These are phyloP conservation scores for Ceratocystiopsis sp. DNA, from an alignment of 2,329 filamentous ascomycete genomes.

Conservation along the genomic window DNA sequence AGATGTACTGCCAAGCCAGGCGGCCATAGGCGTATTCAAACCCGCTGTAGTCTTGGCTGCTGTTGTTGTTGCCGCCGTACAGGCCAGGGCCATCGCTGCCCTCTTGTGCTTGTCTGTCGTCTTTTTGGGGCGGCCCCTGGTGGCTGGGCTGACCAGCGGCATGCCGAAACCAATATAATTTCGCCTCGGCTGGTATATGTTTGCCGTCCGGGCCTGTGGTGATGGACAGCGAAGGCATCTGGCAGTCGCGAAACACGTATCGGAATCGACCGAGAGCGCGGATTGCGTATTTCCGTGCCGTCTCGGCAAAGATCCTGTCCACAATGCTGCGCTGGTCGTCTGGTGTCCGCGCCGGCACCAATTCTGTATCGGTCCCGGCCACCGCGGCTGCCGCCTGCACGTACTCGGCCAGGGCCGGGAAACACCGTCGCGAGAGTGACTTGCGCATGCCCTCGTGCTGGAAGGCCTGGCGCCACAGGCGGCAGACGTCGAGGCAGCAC, in stretches of 20 bases:
- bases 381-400: not conserved
- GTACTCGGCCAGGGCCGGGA: conserved; percentile 7
- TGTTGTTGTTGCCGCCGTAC: not conserved
- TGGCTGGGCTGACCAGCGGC: too few relatives aligned
- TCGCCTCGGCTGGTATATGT: too few relatives aligned
- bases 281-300: conserved; percentile 2
- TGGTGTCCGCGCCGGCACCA: not conserved
- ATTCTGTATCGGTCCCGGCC: too few relatives aligned
- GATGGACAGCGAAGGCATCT: not conserved
- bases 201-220: too few relatives aligned
- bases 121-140: not conserved
- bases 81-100: too few relatives aligned
- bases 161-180: too few relatives aligned
- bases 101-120: not conserved
- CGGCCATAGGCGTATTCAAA: conserved; percentile 8
- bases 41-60: not conserved
- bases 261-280: conserved; percentile 4
- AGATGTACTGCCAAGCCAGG: conserved; percentile 6
- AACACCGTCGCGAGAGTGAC: conserved; percentile 3
- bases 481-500: conserved; percentile 8
- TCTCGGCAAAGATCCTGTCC: conserved; percentile 1
- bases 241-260: conserved; percentile 3
- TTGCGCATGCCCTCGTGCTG: conserved; percentile 1
- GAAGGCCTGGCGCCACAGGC: conserved; percentile 4
- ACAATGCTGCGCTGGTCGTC: not conserved